phyloP scores from a whole-genome alignment of 2,329 filamentous ascomycete genomes.

The Fusarium irregulare region DNA sequence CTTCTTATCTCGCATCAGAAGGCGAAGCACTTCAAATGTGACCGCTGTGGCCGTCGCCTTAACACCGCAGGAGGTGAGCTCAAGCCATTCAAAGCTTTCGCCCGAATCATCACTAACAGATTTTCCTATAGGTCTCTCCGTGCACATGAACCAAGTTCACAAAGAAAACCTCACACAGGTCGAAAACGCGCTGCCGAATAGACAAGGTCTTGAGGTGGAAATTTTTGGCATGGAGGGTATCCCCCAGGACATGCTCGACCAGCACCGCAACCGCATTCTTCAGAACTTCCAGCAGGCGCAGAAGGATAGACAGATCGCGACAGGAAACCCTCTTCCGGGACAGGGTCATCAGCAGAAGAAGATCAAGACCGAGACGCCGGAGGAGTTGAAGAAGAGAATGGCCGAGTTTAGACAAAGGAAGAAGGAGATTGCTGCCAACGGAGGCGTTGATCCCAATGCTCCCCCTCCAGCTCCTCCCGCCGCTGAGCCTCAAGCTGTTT shows the following conservation, averaged over 20 bases:
- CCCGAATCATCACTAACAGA: not conserved
- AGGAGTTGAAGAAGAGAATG: conserved; percentile 83
- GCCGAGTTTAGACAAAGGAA: conserved; percentile 80
- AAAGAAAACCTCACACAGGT: conserved; percentile 90
- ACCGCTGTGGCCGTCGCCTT: conserved; percentile 85
- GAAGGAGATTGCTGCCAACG: conserved; percentile 65
- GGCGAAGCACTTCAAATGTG: conserved; percentile 99
- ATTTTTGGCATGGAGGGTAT: conserved; percentile 99
- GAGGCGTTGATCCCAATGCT: conserved; percentile 53
- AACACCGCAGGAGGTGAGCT: conserved; percentile 89
- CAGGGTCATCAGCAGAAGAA: conserved; percentile 68
- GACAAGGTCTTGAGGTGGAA: conserved; percentile 87
- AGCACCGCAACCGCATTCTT: conserved; percentile 88
- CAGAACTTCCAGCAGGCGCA: conserved; percentile 87
- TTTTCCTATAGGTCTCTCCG: conserved; percentile 77
- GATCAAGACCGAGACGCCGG: conserved; percentile 77
- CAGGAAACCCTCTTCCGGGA: conserved; percentile 84
- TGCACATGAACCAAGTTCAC: conserved; percentile 98
- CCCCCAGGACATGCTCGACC: conserved; percentile 83
- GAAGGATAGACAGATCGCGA: conserved; percentile 81
- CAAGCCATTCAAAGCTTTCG: rapidly evolving
- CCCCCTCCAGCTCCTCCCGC: conserved; percentile 28
- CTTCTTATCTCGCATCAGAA: conserved; percentile 98
- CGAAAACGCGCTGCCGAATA: conserved; percentile 90
- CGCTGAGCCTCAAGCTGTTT: conserved; percentile 64